These are phyloP conservation scores for Trichocladium antarcticum DNA, from an alignment of 495 filamentous ascomycete species.

Conservation along the genomic window DNA sequence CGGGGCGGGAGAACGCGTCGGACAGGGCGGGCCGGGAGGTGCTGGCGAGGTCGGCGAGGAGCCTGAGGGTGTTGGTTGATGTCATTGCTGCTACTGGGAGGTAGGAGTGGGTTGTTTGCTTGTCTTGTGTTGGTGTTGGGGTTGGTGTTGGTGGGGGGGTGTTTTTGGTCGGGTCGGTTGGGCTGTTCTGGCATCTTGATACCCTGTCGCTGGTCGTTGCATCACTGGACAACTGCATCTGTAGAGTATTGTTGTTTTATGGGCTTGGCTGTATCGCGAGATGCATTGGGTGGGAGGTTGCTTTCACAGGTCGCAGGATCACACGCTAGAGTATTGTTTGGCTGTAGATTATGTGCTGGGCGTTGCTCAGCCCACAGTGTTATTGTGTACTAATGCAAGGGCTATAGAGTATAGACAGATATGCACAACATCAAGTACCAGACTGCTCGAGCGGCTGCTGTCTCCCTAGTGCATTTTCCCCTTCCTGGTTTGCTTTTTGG, in stretches of 20 bases:
- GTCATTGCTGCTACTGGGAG: conserved; percentile 23
- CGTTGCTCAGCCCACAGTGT: too few species aligned
- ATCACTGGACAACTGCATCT: conserved; percentile 1
- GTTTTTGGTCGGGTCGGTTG: background rate
- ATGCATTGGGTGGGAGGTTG: too few species aligned
- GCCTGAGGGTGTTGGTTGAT: conserved; percentile 26
- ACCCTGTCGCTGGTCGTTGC: background rate
- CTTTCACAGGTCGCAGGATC: background rate
- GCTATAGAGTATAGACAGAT: too few species aligned
- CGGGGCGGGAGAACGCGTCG: conserved; percentile 17
- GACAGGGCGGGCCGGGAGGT: conserved; percentile 24
- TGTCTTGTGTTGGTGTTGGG: background rate
- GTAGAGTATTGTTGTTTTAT: background rate
- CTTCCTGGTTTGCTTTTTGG: too few species aligned
- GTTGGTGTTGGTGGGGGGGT: background rate
- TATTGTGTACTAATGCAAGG: too few species aligned
- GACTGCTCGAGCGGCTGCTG: too few species aligned
- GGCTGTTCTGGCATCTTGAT: conserved; percentile 3
- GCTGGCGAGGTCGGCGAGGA: conserved; percentile 32
- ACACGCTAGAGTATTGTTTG: too few species aligned
- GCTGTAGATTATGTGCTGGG: too few species aligned
- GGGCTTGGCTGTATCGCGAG: background rate
- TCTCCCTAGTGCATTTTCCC: too few species aligned
- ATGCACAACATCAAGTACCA: too few species aligned
- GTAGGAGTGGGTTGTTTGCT: background rate